A percentile compares a stretch with the other conserved stretches of the same genome.
Conservation (phyloP, 2,329 filamentous ascomycete species). For the Tolypocladium album region DNA sequence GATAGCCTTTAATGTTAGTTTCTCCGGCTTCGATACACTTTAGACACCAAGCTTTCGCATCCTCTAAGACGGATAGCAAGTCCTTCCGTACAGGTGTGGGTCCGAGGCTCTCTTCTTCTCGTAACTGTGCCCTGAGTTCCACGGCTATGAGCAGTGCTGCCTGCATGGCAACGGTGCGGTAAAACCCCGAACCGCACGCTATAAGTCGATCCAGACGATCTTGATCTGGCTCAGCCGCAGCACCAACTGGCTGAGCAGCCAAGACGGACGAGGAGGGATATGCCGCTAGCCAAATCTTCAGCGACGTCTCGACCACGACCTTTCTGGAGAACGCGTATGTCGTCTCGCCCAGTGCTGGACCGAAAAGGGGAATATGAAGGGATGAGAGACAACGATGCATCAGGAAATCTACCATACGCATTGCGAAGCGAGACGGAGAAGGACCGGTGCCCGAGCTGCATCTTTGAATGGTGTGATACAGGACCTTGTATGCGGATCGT, state of each 20-base stretch:
- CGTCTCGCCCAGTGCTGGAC: conserved; percentile 25
- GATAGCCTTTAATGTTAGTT: conserved; percentile 42
- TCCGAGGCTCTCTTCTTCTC: conserved; percentile 29
- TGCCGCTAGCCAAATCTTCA: conserved; percentile 28
- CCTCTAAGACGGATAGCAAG: conserved; percentile 28
- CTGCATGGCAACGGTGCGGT: conserved; percentile 22
- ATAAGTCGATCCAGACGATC: conserved; percentile 23
- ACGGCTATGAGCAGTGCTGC: conserved; percentile 23
- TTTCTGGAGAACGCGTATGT: conserved; percentile 40
- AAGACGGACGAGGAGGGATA: background rate
- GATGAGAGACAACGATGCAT: conserved; percentile 16
- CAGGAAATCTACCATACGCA: background rate
- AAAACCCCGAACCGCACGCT: conserved; percentile 28
- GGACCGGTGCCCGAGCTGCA: conserved; percentile 7
- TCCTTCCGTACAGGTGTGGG: conserved; percentile 25
- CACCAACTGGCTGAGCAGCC: background rate
- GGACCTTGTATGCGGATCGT: conserved; percentile 27
- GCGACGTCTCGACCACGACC: conserved; percentile 32
- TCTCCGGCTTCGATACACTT: conserved; percentile 34
- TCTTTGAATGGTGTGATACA: conserved; percentile 22
- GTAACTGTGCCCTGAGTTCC: conserved; percentile 30
- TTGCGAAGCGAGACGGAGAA: background rate
- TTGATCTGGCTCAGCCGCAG: conserved; percentile 3
- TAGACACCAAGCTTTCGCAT: conserved; percentile 28
- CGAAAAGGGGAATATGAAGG: conserved; percentile 46